A percentile compares a stretch with the other conserved stretches of the same genome.
Conservation (phyloP, 1,284 basidiomycete species). For the Entoloma clypeatum region DNA sequence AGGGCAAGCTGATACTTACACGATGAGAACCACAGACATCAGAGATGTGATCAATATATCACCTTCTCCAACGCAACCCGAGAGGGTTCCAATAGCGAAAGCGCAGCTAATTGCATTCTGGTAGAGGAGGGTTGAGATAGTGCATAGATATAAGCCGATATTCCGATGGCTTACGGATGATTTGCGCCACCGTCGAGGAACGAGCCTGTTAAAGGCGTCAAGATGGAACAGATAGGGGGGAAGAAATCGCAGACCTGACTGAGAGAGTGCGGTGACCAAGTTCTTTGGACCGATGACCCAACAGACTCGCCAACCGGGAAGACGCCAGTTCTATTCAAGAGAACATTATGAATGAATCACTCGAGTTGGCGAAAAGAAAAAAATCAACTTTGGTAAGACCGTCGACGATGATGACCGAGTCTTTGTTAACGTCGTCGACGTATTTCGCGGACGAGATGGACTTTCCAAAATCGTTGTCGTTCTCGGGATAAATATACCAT, state of each 20-base stretch:
- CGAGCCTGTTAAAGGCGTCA: slow-evolving; percentile 43
- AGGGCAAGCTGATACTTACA: slow-evolving; percentile 52
- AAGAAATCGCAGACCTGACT: slow-evolving; percentile 52
- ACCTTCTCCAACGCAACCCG: slow-evolving; percentile 73
- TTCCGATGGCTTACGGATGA: slow-evolving; percentile 60
- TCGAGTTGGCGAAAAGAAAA: neutral
- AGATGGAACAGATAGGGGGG: slow-evolving; percentile 1
- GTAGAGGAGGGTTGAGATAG: neutral
- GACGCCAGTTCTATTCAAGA: slow-evolving; percentile 70
- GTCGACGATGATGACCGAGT: slow-evolving; percentile 83
- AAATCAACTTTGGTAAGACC: slow-evolving; percentile 81
- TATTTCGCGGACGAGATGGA: slow-evolving; percentile 82
- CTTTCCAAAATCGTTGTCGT: slow-evolving; percentile 70
- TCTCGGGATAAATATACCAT: slow-evolving; percentile 87
- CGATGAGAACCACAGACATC: slow-evolving; percentile 2
- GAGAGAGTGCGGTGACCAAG: slow-evolving; percentile 80
- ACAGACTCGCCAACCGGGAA: slow-evolving; percentile 91
- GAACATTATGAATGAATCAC: neutral
- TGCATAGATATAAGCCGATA: slow-evolving; percentile 1
- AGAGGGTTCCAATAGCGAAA: slow-evolving; percentile 73
- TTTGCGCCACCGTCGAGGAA: slow-evolving; percentile 89
- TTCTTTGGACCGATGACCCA: slow-evolving; percentile 97
- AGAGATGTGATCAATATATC: neutral
- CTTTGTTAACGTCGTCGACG: slow-evolving; percentile 82
- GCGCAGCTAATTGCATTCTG: slow-evolving; percentile 82